A percentile compares a stretch with the other conserved stretches of the same genome.
phyloP scores from a whole-genome alignment of 2,329 filamentous ascomycete species.

The Botrytis aclada region DNA sequence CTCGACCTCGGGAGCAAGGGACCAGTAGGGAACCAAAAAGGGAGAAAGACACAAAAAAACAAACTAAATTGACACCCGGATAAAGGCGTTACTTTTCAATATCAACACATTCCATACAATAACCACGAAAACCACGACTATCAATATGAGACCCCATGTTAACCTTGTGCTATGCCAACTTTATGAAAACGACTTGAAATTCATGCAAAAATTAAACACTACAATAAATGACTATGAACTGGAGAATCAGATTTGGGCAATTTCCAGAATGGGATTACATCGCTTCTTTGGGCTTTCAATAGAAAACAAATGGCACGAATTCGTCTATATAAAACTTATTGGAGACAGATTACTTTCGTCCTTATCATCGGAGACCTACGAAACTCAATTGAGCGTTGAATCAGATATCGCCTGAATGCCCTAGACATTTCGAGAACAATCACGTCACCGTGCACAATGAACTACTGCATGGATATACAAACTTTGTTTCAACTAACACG shows the following conservation, averaged over 20 bases:
- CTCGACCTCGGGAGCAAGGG: neutral
- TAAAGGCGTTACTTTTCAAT: neutral
- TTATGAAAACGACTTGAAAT: neutral
- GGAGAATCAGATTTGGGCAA: neutral
- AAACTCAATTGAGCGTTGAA: neutral
- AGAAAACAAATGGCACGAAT: too few species aligned
- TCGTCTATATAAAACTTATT: neutral
- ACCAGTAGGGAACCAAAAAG: neutral
- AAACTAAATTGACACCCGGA: neutral
- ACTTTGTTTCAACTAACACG: neutral
- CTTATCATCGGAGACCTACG: neutral
- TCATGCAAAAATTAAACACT: neutral
- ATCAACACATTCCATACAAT: neutral
- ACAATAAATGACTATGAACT: neutral
- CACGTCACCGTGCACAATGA: neutral
- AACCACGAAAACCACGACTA: neutral
- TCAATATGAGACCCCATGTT: neutral
- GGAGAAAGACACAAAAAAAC: neutral
- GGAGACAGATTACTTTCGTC: accelerated
- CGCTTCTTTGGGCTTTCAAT: neutral
- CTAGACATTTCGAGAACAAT: neutral
- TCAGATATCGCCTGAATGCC: neutral
- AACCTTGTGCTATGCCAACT: neutral
- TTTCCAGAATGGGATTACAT: neutral
- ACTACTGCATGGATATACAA: neutral